Conservation (phyloP, 192 early-diverging fungal species). For the Kappamyces sp. region DNA sequence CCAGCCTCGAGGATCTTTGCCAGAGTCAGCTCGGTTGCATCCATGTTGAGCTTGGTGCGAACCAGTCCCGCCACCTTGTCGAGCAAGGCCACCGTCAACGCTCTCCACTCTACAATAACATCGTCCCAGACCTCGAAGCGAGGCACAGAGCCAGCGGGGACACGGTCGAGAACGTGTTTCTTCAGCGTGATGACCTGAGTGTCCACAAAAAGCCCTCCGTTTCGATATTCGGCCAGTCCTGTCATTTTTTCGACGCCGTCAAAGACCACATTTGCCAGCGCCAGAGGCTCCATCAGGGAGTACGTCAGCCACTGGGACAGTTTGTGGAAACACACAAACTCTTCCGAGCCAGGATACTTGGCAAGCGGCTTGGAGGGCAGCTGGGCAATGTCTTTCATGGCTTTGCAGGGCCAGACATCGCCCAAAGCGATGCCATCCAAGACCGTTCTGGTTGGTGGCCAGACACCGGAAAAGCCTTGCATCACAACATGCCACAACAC, state of each 20-base stretch:
- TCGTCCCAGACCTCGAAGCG: slow-evolving; percentile 72
- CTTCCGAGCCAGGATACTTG: slow-evolving; percentile 18
- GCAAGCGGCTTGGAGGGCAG: background rate
- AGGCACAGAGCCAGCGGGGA: slow-evolving; percentile 45
- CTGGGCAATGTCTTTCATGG: slow-evolving; percentile 33
- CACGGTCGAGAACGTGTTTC: slow-evolving; percentile 10
- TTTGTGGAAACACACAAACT: slow-evolving; percentile 82
- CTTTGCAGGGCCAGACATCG: slow-evolving; percentile 82
- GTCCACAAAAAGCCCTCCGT: slow-evolving; percentile 72
- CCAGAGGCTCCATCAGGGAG: slow-evolving; percentile 78
- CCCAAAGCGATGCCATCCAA: slow-evolving; percentile 75
- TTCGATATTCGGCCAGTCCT: slow-evolving; percentile 56
- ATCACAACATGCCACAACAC: slow-evolving; percentile 75
- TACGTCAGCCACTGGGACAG: slow-evolving; percentile 95
- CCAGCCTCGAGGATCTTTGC: slow-evolving; percentile 81
- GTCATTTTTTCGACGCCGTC: slow-evolving; percentile 65
- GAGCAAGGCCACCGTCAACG: slow-evolving; percentile 77
- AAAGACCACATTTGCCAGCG: slow-evolving; percentile 38
- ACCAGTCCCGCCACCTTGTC: slow-evolving; percentile 67
- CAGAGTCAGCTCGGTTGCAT: slow-evolving; percentile 55
- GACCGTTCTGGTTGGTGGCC: slow-evolving; percentile 75
- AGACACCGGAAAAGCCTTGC: slow-evolving; percentile 71
- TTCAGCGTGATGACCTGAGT: slow-evolving; percentile 34
- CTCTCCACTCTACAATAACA: slow-evolving; percentile 89
- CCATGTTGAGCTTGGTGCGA: slow-evolving; percentile 47